Conservation (phyloP, 228 moss, liverwort and hornwort species). For the Sphagnum fallax region DNA sequence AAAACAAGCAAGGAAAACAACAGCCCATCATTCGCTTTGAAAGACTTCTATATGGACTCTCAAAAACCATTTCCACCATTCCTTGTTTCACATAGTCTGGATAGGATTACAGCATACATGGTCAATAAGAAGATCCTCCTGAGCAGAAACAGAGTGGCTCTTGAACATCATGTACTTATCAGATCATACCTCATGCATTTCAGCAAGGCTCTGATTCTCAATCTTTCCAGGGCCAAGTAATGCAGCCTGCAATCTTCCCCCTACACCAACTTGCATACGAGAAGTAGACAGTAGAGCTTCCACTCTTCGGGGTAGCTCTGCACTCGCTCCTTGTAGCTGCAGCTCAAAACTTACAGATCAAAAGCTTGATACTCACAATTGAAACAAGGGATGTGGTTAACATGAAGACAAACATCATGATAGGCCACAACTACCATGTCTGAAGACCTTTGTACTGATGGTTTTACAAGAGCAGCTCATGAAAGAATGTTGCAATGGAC, state of each 20-base stretch:
- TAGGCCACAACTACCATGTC: not conserved
- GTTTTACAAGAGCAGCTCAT: not conserved
- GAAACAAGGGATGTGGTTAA: not conserved
- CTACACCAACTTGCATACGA: constrained; percentile 89
- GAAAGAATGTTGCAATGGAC: not conserved
- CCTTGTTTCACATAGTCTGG: not conserved
- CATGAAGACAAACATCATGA: not conserved
- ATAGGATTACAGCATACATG: too few species aligned
- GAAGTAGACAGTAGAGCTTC: constrained; percentile 71
- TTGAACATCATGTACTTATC: not conserved
- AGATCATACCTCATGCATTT: constrained; percentile 48
- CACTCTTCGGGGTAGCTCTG: constrained; percentile 76
- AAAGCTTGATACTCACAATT: not conserved
- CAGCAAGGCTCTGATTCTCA: constrained; percentile 77
- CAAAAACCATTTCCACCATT: not conserved
- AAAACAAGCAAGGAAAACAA: not conserved
- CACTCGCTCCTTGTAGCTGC: constrained; percentile 84
- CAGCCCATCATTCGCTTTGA: not conserved
- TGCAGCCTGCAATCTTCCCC: constrained; percentile 45
- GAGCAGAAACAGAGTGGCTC: not conserved
- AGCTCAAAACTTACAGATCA: not conserved
- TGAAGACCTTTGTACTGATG: not conserved
- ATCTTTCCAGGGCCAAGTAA: constrained; percentile 85
- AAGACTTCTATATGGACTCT: not conserved
- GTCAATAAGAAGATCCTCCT: not conserved